phyloP scores from a whole-genome alignment of 192 early-diverging fungal genomes.

The Oehlia diaphana region DNA sequence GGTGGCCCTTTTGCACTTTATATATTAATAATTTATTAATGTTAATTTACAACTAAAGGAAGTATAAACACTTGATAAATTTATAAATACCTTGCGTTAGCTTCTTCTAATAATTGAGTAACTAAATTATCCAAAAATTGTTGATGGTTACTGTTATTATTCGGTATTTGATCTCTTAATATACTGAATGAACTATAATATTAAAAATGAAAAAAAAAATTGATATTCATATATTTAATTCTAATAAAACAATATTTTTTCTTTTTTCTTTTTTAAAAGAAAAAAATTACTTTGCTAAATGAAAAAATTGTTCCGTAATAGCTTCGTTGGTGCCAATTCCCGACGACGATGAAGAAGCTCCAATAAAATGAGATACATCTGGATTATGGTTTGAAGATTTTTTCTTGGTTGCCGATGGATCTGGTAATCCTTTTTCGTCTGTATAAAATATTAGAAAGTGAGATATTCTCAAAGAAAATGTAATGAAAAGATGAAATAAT shows the following conservation, averaged over 20 bases:
- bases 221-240: no score
- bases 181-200: conserved; percentile 41
- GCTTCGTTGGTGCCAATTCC: neutral
- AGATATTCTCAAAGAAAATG: neutral
- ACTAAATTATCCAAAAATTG: conserved; percentile 55
- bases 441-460: neutral
- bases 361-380: conserved; percentile 17
- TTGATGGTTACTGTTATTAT: conserved; percentile 45
- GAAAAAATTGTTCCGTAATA: neutral
- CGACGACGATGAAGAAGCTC: neutral
- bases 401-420: neutral
- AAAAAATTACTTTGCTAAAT: neutral
- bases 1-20: conserved; percentile 32
- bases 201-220: neutral
- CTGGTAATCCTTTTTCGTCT: conserved; percentile 20
- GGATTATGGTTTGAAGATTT: conserved; percentile 3
- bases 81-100: conserved; percentile 43
- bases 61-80: neutral
- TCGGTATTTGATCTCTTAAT: conserved; percentile 39
- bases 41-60: neutral
- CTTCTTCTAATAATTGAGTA: conserved; percentile 56
- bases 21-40: neutral
- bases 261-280: neutral
- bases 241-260: neutral
- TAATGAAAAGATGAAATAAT: neutral